A percentile compares a stretch with the other conserved stretches of the same genome.
phyloP scores from a whole-genome alignment of 768 basidiomycete genomes.

The Lenzites betulinus region DNA sequence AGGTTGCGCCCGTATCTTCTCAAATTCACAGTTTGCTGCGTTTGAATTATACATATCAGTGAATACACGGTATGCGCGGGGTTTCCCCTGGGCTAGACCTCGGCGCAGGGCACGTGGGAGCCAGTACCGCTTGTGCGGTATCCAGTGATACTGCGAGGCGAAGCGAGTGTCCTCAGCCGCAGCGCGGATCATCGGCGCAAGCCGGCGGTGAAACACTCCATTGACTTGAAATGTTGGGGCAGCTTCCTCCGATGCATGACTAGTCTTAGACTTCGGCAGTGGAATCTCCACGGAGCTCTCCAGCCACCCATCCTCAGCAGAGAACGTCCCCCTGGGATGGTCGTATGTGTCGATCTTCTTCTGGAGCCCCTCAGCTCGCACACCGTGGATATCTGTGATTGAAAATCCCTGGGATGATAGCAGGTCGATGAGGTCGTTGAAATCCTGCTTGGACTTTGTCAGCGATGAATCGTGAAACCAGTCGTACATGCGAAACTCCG shows the following conservation, averaged over 20 bases:
- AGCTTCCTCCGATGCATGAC: conserved; percentile 21
- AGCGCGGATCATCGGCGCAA: conserved; percentile 4
- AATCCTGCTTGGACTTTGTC: conserved; percentile 30
- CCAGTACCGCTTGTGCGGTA: not conserved
- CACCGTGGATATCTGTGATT: not conserved
- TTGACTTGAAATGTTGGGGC: conserved; percentile 34
- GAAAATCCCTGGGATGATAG: not conserved
- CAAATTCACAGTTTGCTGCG: conserved; percentile 16
- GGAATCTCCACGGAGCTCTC: conserved; percentile 23
- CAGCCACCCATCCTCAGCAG: conserved; percentile 21
- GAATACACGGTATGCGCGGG: conserved; percentile 14
- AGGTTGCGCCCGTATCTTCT: conserved; percentile 3
- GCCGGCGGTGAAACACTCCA: conserved; percentile 30
- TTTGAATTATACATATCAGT: conserved; percentile 21
- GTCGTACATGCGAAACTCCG: conserved; percentile 28
- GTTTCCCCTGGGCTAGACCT: not conserved
- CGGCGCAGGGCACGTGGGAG: not conserved
- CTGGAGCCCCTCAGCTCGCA: not conserved
- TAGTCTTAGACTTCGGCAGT: conserved; percentile 21
- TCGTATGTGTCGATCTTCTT: conserved; percentile 18
- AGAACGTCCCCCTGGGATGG: not conserved
- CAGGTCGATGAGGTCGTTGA: conserved; percentile 28
- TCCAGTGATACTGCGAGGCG: not conserved
- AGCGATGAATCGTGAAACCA: conserved; percentile 33
- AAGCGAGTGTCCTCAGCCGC: not conserved